Percentiles rank a stretch among this genome's conserved stretches.
phyloP scores from a whole-genome alignment of 1,139 yeast species.

The Suhomyces kunorum region DNA sequence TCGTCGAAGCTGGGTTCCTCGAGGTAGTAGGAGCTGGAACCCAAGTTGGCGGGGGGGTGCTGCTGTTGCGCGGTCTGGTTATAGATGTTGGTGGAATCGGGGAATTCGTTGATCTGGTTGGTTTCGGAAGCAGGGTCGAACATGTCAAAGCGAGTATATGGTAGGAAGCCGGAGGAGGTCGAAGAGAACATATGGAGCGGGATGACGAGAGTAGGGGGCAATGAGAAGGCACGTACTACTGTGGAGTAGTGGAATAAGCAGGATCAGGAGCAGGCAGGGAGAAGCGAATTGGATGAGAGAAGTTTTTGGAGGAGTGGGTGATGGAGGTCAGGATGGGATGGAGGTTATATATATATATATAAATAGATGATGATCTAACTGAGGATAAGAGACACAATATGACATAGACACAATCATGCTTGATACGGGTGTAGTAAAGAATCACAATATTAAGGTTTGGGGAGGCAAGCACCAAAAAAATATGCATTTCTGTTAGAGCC shows the following conservation, averaged over 20 bases:
- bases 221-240: constrained; percentile 3
- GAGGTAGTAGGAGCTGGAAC: constrained; percentile 7
- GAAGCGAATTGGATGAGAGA: neutral
- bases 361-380: constrained; percentile 6
- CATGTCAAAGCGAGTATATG: constrained; percentile 23
- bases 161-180: constrained; percentile 11
- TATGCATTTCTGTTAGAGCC: constrained; percentile 3
- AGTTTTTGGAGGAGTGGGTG: neutral
- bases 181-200: constrained; percentile 13
- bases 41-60: constrained; percentile 2
- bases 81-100: constrained; percentile 9
- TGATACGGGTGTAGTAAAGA: constrained; percentile 9
- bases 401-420: constrained; percentile 9
- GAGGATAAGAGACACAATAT: constrained; percentile 10
- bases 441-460: constrained; percentile 10
- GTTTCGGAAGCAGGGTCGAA: constrained; percentile 23
- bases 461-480: constrained; percentile 6
- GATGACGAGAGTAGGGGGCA: neutral
- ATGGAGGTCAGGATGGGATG: constrained; percentile 1
- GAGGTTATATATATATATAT: constrained; percentile 5
- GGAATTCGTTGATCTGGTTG: constrained; percentile 19
- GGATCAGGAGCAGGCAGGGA: neutral
- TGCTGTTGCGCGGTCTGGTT: constrained; percentile 3
- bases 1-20: constrained; percentile 14
- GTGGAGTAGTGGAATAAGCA: neutral